phyloP scores from a whole-genome alignment of 495 filamentous ascomycete species.

The Aeminium ludgeri region DNA sequence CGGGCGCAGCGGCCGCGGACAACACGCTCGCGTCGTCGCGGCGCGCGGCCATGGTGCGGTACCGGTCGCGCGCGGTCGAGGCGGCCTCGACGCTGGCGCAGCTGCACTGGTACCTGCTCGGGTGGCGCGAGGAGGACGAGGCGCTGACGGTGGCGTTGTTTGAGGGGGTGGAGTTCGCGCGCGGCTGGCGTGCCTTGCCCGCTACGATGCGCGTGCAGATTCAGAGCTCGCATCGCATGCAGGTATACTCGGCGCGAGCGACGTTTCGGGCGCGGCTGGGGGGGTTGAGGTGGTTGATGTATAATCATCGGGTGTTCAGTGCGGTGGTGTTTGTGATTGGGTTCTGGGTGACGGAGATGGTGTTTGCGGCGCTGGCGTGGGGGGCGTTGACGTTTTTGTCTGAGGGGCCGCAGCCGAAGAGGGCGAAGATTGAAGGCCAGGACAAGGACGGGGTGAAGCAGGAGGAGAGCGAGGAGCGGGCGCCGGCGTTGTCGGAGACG shows the following conservation, averaged over 20 bases:
- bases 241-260: slow-evolving; percentile 55
- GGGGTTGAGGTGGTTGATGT: slow-evolving; percentile 73
- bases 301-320: slow-evolving; percentile 50
- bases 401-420: neutral
- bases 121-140: slow-evolving; percentile 37
- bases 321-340: slow-evolving; percentile 46
- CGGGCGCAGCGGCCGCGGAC: slow-evolving; percentile 5
- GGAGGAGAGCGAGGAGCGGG: slow-evolving; percentile 16
- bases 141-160: slow-evolving; percentile 51
- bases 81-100: slow-evolving; percentile 31
- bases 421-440: slow-evolving; percentile 11
- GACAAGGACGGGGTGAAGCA: slow-evolving; percentile 20
- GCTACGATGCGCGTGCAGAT: slow-evolving; percentile 45
- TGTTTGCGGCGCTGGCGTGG: slow-evolving; percentile 44
- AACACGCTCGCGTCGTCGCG: slow-evolving; percentile 30
- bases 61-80: slow-evolving; percentile 42
- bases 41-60: slow-evolving; percentile 50
- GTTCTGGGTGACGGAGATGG: slow-evolving; percentile 63
- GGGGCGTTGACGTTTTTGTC: slow-evolving; percentile 27
- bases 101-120: slow-evolving; percentile 43
- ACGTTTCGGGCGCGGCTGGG: slow-evolving; percentile 52
- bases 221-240: slow-evolving; percentile 44
- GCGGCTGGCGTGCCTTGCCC: slow-evolving; percentile 40
- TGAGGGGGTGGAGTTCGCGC: slow-evolving; percentile 47
- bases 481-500: slow-evolving; percentile 30